Percentiles rank a stretch among this genome's conserved stretches.
Evolutionary conservation across 306 rosid genomes (phyloP).

Genomic region (Fragaria ananassa): DNA sequence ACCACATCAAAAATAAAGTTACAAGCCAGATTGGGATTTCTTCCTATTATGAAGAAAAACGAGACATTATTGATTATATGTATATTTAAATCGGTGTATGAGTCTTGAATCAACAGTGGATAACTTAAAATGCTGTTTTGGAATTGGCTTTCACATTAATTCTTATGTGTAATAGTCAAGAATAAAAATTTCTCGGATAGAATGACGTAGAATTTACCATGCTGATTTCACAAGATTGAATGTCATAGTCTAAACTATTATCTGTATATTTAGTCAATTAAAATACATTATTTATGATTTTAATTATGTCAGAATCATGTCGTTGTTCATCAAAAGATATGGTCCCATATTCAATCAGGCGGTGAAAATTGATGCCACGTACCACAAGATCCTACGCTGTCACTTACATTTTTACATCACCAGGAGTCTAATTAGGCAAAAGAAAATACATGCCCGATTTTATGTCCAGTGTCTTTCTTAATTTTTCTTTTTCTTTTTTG

Average conservation of each 20-base stretch:
- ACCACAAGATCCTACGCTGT: background rate
- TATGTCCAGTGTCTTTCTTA: background rate
- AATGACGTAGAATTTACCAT: background rate
- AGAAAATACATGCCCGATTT: background rate
- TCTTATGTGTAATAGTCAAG: background rate
- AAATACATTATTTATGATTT: background rate
- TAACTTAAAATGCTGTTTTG: no score
- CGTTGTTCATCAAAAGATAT: background rate
- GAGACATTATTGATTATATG: no score
- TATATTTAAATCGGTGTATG: no score
- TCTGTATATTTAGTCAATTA: no score
- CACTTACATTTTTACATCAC: background rate
- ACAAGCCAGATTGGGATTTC: no score
- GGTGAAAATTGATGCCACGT: background rate
- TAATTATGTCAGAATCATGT: background rate
- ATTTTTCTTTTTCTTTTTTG: background rate
- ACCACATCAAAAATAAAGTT: no score
- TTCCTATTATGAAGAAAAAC: no score
- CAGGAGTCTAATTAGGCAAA: slow-evolving; percentile 3
- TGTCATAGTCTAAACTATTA: no score
- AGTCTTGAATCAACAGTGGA: background rate
- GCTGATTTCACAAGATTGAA: background rate
- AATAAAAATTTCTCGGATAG: no score
- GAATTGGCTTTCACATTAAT: no score
- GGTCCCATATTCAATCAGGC: background rate